A percentile compares a stretch with the other conserved stretches of the same genome.
These are phyloP conservation scores for Aspergillus funiculosus DNA, from an alignment of 495 filamentous ascomycete genomes.

Conservation along the genomic window DNA sequence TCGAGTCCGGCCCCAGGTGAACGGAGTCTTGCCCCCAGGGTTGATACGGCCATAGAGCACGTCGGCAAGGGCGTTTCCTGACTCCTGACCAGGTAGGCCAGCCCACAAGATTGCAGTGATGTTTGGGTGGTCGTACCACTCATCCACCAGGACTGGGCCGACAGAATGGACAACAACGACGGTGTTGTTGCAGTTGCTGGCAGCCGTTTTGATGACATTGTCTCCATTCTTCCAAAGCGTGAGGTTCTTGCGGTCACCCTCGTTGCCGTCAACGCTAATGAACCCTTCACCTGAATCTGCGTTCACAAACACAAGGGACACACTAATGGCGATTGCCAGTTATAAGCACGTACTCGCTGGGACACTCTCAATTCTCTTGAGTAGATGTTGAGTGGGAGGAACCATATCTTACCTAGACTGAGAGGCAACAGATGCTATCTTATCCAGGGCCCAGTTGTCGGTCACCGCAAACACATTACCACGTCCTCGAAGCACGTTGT, in stretches of 20 bases:
- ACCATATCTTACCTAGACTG: constrained; percentile 45
- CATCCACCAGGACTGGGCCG: constrained; percentile 70
- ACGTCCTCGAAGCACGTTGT: constrained; percentile 55
- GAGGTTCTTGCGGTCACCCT: constrained; percentile 88
- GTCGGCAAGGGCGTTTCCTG: constrained; percentile 83
- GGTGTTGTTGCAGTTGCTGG: constrained; percentile 77
- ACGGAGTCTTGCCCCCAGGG: constrained; percentile 78
- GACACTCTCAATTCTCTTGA: no score
- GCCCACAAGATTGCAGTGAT: constrained; percentile 93
- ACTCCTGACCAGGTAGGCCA: constrained; percentile 87
- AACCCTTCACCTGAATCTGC: constrained; percentile 83
- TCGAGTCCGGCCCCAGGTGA: constrained; percentile 74
- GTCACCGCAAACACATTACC: constrained; percentile 63
- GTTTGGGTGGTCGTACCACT: constrained; percentile 80
- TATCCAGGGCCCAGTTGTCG: constrained; percentile 61
- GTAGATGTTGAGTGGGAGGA: neutral
- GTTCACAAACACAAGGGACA: constrained; percentile 84
- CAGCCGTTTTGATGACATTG: constrained; percentile 67
- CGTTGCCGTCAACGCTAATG: constrained; percentile 76
- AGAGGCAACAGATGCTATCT: constrained; percentile 56
- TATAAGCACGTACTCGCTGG: no score
- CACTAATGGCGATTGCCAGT: constrained; percentile 26
- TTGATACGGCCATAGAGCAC: constrained; percentile 87
- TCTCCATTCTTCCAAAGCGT: constrained; percentile 85
- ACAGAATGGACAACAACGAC: constrained; percentile 87